Evolutionary conservation across 352 stramenopile genomes (phyloP), one percentile per base, ranked within the genome.

Genomic region (Peronospora destructor): DNA sequence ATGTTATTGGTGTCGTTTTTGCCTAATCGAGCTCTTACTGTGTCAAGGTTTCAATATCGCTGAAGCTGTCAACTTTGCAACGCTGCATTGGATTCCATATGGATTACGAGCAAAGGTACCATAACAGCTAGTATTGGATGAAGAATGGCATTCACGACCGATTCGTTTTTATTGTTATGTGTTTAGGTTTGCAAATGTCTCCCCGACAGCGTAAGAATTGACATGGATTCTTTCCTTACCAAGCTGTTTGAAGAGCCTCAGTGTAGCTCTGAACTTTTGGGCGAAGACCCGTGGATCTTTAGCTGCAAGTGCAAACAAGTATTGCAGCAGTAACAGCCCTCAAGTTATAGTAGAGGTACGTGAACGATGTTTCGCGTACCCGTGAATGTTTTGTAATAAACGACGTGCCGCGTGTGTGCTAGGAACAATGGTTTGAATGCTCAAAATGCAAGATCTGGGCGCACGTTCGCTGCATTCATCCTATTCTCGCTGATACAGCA

Each of bases 31-130:
- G 10, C 10, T 53, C 17, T 14, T 40, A n/a, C 4, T 44, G 13
- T 45, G 5, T 53, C 4, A 51, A 91, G 81, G 81, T 14, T 96
- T 95, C 42, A 96, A 96, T 55, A 85, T 96, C 45, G 87, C 87
- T 3, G 87, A 96, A 54, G 84, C 84, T 4, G 87, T 91, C 13
- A 96, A 96, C 56, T 96, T 96, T 70, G 86, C 77, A 2, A 85
- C 85, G 7, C 45, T 92, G 16, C 67, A 84, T 37, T 96, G 87
- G 87, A 76, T 96, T 44, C 57, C 68, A 2, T 79, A 83, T 41
- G 85, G 79, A 3, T 49, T 88, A 13, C 80, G 78, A 51, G 87
- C 87, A 8, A 89, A 91, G 53, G 80, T 91, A 54, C 7, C 16
- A 0, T 16, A 19, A 8, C 4, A 30, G n/a, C 14, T 39, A 16